These are phyloP conservation scores for Leucocoprinus leucothites DNA, from an alignment of 768 basidiomycete species.

Conservation along the genomic window DNA sequence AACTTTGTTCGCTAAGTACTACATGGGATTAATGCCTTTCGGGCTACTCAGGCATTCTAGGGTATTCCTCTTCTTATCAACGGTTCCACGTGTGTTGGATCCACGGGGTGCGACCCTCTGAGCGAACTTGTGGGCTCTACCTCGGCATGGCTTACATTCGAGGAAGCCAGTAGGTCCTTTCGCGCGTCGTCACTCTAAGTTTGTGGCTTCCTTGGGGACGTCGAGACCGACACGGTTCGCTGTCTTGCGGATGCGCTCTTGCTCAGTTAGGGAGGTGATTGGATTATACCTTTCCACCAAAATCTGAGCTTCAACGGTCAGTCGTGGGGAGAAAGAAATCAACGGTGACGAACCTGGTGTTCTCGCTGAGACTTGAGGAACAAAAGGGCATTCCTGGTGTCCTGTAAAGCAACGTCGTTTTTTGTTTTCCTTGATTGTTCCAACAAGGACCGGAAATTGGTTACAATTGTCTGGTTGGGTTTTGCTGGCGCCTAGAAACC, in stretches of 20 bases:
- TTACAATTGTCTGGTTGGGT: constrained; percentile 38
- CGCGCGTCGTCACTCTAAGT: no score
- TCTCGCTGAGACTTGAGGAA: constrained; percentile 74
- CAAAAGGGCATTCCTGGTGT: constrained; percentile 56
- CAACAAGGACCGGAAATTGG: constrained; percentile 53
- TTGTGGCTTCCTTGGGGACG: constrained; percentile 49
- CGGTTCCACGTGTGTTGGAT: neutral
- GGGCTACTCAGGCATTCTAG: neutral
- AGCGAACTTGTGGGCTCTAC: neutral
- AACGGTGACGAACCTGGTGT: constrained; percentile 61
- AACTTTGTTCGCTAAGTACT: neutral
- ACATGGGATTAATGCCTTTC: neutral
- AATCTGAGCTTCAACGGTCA: constrained; percentile 38
- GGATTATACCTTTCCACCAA: constrained; percentile 90
- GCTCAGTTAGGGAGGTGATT: constrained; percentile 68
- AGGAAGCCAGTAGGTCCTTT: no score
- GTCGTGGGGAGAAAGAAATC: neutral
- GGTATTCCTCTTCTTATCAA: no score
- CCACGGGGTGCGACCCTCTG: neutral
- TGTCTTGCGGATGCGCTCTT: constrained; percentile 82
- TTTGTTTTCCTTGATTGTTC: constrained; percentile 34
- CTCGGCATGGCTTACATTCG: neutral
- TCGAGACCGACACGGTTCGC: constrained; percentile 85
- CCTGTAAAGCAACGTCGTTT: constrained; percentile 31
- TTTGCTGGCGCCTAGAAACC: constrained; percentile 26